Evolutionary conservation across 2,329 filamentous ascomycete genomes (phyloP).

Genomic region (Diaporthe destruens): DNA sequence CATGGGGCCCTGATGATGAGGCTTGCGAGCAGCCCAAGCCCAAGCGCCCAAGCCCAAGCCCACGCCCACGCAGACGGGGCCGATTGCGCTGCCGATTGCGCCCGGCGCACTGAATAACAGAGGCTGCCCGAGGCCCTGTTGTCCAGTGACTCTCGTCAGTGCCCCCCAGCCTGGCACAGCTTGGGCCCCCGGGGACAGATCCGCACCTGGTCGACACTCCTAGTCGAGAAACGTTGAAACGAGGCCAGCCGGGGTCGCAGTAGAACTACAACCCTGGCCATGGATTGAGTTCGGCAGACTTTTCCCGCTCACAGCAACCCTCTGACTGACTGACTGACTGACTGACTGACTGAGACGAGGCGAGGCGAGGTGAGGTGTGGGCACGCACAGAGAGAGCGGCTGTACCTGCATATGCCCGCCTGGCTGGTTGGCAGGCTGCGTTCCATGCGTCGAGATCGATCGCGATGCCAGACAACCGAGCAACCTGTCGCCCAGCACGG

Average conservation of each 20-base stretch:
- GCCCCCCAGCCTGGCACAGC: constrained; percentile 26
- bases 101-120: not conserved
- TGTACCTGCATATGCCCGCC: constrained; percentile 33
- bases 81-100: constrained; percentile 30
- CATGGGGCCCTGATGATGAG: constrained; percentile 8
- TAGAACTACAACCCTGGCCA: constrained; percentile 3
- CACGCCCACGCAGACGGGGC: not conserved
- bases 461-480: constrained; percentile 13
- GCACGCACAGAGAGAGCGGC: constrained; percentile 29
- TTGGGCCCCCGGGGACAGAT: constrained; percentile 21
- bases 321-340: not conserved
- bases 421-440: not conserved
- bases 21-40: constrained; percentile 1
- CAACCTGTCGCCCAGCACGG: constrained; percentile 1
- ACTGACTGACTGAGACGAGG: no score
- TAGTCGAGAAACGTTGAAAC: constrained; percentile 20
- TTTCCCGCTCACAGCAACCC: constrained; percentile 24
- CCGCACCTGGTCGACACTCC: constrained; percentile 7
- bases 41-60: no score
- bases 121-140: not conserved
- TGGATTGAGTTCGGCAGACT: constrained; percentile 34
- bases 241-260: constrained; percentile 14
- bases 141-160: constrained; percentile 22
- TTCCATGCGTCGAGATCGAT: constrained; percentile 16
- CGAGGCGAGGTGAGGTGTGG: not conserved